Evolutionary conservation across 2,329 filamentous ascomycete genomes (phyloP), one percentile per base, ranked within the genome.

Genomic region (Colletotrichum sp.): DNA sequence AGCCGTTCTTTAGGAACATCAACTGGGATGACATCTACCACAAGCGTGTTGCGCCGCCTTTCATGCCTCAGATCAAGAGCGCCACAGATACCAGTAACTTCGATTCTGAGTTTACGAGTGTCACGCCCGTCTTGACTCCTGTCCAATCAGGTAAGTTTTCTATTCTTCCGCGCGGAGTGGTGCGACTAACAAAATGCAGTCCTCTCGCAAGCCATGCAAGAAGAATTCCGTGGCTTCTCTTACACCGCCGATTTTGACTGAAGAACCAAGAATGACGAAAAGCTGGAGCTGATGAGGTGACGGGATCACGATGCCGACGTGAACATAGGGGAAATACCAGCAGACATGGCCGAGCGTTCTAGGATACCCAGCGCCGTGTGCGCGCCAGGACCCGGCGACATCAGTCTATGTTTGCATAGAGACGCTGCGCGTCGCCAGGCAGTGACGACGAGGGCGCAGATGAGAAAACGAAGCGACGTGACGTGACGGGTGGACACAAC

Each of bases 81-180:
- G 92, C 96, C 10, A 98, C 97, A 59, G 97, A 99, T 87, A 99
- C 97, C n/a, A 98, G 96, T 90, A 99, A 99, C 88, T 99, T 99
- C 85, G 97, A 99, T 84, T 95, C 95, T 63, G 97, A 99, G 84
- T 99, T 99, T 84, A 99, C 97, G 2, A 99, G 96, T 83, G 97
- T 99, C 71, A 99, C 97, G 57, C 97, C 97, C 2, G 97, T 99
- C 74, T 90, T 99, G 80, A 99, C 97, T 34, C 97, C 97, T 68
- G 97, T 99, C 71, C 96, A 99, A 87, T 98, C 95, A 86, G 96
- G 96, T 98, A 94, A 88, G 94, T 89, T 75, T 69, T 36, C 44
- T 9, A 9, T 5, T 16, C 9, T 44, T 60, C 63, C 62, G 8
- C 28, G 26, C 21, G 9, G 28, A 36, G 4, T 28, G 30, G 59